Conservation (phyloP, 352 stramenopile species). For the Pythium myriotylum region DNA sequence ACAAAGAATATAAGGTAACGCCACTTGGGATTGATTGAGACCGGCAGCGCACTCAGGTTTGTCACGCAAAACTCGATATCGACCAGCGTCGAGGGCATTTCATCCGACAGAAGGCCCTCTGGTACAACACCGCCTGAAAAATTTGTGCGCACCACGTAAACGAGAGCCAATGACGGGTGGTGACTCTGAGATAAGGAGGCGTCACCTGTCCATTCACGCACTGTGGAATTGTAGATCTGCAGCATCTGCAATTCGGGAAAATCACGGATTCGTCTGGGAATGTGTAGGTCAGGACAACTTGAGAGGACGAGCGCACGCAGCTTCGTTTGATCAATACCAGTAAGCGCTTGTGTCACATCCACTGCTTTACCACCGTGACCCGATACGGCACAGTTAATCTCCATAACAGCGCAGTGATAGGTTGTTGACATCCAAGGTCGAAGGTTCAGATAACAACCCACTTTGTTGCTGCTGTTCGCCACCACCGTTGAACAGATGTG, state of each 20-base stretch:
- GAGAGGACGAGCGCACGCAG: conserved; percentile 19
- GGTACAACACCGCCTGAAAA: neutral
- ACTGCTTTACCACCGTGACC: neutral
- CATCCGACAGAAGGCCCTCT: neutral
- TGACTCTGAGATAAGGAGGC: conserved; percentile 1
- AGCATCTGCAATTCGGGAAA: conserved; percentile 15
- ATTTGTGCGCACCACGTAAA: conserved; percentile 17
- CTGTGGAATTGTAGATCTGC: conserved; percentile 27
- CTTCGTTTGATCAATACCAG: neutral
- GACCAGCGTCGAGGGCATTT: conserved; percentile 11
- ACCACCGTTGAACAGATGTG: conserved; percentile 9
- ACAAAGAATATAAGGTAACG: conserved; percentile 15
- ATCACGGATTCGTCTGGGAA: conserved; percentile 9
- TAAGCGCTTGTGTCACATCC: neutral
- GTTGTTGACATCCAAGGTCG: conserved; percentile 17
- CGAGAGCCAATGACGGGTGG: conserved; percentile 13
- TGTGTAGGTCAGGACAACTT: conserved; percentile 18
- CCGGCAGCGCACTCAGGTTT: conserved; percentile 11
- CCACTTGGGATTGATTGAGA: conserved; percentile 3
- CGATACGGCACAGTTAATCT: conserved; percentile 13
- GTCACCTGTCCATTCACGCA: conserved; percentile 14
- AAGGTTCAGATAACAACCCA: conserved; percentile 7
- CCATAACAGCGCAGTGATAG: conserved; percentile 18
- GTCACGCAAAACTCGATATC: conserved; percentile 23
- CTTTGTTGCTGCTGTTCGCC: neutral